Evolutionary conservation across 2,329 filamentous ascomycete species (phyloP), one percentile per base, ranked within the genome.

Genomic region (Epichloe scottii): DNA sequence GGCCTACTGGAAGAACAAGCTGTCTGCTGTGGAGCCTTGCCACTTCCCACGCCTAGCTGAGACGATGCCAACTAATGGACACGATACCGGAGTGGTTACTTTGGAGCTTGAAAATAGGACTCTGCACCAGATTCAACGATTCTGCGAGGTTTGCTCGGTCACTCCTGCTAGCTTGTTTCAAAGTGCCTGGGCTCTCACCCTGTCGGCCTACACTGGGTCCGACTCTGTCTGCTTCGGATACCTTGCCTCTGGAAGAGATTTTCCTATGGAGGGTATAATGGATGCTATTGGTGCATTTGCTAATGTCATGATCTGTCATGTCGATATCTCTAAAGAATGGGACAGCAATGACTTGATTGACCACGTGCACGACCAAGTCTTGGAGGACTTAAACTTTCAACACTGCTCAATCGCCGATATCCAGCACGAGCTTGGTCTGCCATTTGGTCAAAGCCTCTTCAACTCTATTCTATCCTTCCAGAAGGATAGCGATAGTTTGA

Each of bases 331-430:
- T 30, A 14, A 26, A 37, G 43, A 39, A 30, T 59, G 2, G 50
- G 15, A 7, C 14, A 21, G 33, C 15, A 10, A 44, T 19, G 5
- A 43, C 30, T 48, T 48, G 38, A 17, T 40, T 11, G 23, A 19
- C 23, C 12, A 38, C 14, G 37, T 75, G 0, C 74, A 77, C 39
- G 61, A 62, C 12, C 68, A 76, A 51, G 72, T 73, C 14, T 66
- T 73, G 17, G 61, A 66, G 38, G 69, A 70, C 37, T 64, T 78
- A 51, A 63, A 68, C 1, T 68, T 77, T 54, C 75, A 78, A 52
- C 69, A 66, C 51, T 74, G 72, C 55, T 76, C 75, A 1, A 62
- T 75, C 17, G 71, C 71, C 3, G 68, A 69, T 47, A 70, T 75
- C 11, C 71, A 74, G 49, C 63, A 63, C 33, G 60, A 60, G 17